Evolutionary conservation across 2,329 filamentous ascomycete genomes (phyloP).

Genomic region (Thelonectria discophora): DNA sequence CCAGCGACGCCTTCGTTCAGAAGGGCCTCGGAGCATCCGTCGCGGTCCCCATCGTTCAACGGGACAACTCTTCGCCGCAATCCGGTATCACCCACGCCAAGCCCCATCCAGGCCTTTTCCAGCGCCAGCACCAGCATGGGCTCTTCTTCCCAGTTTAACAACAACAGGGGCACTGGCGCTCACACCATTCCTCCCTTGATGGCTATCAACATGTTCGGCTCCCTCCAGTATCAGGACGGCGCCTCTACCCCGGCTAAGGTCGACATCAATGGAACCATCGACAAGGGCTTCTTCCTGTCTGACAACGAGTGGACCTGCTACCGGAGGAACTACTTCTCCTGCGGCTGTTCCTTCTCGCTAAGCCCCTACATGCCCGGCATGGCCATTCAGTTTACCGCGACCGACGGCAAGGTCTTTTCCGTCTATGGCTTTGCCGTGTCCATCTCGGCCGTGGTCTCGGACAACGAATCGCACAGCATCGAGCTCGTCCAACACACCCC

Average conservation of each 20-base stretch:
- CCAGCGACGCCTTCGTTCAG: conserved; percentile 60
- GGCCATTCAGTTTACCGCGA: conserved; percentile 61
- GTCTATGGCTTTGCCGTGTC: conserved; percentile 81
- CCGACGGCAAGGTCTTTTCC: conserved; percentile 59
- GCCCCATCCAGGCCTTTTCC: conserved; percentile 56
- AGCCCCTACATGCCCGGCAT: conserved; percentile 62
- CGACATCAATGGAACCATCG: conserved; percentile 81
- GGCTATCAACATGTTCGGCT: conserved; percentile 61
- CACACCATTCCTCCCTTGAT: conserved; percentile 62
- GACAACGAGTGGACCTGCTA: conserved; percentile 94
- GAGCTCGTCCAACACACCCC: conserved; percentile 91
- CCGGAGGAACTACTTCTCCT: conserved; percentile 88
- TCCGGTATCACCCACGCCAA: conserved; percentile 63
- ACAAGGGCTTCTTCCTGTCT: conserved; percentile 86
- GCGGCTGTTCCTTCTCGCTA: conserved; percentile 80
- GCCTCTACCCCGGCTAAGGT: conserved; percentile 65
- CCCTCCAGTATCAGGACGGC: conserved; percentile 68
- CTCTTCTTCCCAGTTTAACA: conserved; percentile 50
- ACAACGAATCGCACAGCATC: conserved; percentile 77
- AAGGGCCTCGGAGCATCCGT: conserved; percentile 58
- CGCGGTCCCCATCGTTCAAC: conserved; percentile 62
- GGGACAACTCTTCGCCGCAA: conserved; percentile 57
- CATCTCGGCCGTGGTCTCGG: conserved; percentile 84
- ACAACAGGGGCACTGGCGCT: conserved; percentile 34
- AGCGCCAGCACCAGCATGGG: conserved; percentile 62